Conservation (phyloP, 176 grass and related monocot species). For the Stipa capillata region DNA sequence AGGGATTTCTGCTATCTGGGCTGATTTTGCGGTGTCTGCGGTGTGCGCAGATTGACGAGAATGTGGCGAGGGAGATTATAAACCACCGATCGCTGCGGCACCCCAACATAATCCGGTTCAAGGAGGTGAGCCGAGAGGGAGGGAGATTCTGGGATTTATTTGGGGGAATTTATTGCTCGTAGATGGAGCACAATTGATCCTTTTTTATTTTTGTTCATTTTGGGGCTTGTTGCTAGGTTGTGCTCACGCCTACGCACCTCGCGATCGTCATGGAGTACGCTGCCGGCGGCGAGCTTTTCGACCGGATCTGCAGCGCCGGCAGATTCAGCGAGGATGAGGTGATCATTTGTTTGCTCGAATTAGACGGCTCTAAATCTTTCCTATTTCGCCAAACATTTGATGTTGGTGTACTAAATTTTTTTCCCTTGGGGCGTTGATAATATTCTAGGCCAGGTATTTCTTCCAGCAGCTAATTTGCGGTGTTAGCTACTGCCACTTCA, state of each 20-base stretch:
- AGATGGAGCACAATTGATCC: neutral
- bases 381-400: neutral
- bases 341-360: neutral
- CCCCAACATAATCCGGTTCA: no score
- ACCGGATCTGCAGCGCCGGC: slow-evolving; percentile 82
- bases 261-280: slow-evolving; percentile 93
- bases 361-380: neutral
- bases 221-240: slow-evolving; percentile 31
- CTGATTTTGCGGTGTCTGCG: slow-evolving; percentile 40
- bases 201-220: neutral
- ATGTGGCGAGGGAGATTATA: neutral
- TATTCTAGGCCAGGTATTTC: slow-evolving; percentile 74
- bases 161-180: neutral
- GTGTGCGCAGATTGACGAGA: neutral
- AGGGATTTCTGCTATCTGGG: neutral
- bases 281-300: slow-evolving; percentile 83
- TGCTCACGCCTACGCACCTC: slow-evolving; percentile 86
- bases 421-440: neutral
- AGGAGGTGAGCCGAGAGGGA: slow-evolving; percentile 66
- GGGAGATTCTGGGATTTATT: neutral
- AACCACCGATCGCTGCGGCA: no score
- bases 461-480: slow-evolving; percentile 97
- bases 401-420: neutral
- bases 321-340: slow-evolving; percentile 96
- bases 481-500: slow-evolving; percentile 95